phyloP scores from a whole-genome alignment of 768 basidiomycete species.

The Kwoniella sp. region DNA sequence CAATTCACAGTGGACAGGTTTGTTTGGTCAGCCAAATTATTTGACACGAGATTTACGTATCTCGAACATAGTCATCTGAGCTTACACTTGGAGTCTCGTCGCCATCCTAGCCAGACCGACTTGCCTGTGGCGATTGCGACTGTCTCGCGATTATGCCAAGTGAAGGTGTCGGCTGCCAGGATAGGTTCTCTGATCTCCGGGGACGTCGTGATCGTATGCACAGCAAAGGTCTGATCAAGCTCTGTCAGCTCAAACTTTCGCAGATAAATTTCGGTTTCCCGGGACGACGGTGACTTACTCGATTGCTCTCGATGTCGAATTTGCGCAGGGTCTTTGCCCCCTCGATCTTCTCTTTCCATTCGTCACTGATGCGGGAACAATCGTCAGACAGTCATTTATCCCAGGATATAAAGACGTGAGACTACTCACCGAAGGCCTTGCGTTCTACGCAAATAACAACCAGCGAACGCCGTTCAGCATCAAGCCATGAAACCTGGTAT shows the following conservation, averaged over 20 bases:
- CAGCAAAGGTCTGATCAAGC: constrained; percentile 23
- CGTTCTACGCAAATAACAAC: constrained; percentile 14
- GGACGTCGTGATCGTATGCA: constrained; percentile 36
- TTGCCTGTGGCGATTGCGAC: constrained; percentile 35
- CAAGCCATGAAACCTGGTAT: too few species aligned
- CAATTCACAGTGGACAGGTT: not conserved
- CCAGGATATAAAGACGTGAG: not conserved
- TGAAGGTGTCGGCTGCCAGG: constrained; percentile 39
- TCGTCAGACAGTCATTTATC: too few species aligned
- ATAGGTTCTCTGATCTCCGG: constrained; percentile 32
- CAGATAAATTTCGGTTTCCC: not conserved
- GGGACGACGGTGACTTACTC: constrained; percentile 23
- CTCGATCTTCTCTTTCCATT: constrained; percentile 48
- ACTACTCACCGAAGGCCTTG: constrained; percentile 32
- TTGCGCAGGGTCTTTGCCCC: constrained; percentile 40
- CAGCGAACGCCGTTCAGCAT: not conserved
- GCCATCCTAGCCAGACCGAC: constrained; percentile 45
- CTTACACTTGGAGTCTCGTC: constrained; percentile 33
- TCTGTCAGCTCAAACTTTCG: not conserved
- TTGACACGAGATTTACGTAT: not conserved
- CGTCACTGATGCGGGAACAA: constrained; percentile 32
- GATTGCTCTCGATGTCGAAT: constrained; percentile 49
- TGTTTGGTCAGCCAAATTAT: not conserved
- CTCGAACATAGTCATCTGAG: not conserved
- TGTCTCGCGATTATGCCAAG: constrained; percentile 42